Evolutionary conservation across 2,329 filamentous ascomycete genomes (phyloP), one percentile per base, ranked within the genome.

Genomic region (Sarocladium brachiariae): DNA sequence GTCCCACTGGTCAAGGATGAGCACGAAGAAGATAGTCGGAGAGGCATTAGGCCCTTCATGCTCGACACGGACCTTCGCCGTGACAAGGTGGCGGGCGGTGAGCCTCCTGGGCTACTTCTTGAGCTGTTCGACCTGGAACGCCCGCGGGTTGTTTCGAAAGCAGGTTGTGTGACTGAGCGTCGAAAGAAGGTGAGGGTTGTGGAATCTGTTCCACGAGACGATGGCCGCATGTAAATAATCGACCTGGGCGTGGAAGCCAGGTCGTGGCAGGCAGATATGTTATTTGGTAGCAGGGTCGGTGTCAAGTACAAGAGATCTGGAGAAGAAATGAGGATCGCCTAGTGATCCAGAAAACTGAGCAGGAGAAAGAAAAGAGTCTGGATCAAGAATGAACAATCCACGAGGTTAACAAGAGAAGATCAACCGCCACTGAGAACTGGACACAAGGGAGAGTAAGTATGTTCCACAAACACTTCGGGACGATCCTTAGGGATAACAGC

Each of bases 21-120:
- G 14, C 53, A 58, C 2, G 64, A 55, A 11, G 57, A 54, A 25
- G 64, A 64, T 13, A 71, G 56, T 45, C 66, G 58, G 52, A 71
- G 61, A 30, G 67, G 67, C 55, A 70, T 60, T 45, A 70, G 57
- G 25, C 56, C 63, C 50, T 62, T 70, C 69, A 70, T 71, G 52
- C 63, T 69, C 43, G 63, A 63, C 23, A 70, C 68, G 34, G 66
- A 69, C 49, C 65, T 61, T 56, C 62, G 58, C 52, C 59, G 46
- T 4, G 46, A 49, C 19, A 49, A n/a, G 8, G 46, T n/a, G n/a
- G 21, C 21, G 8, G 43, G 43, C 24, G 43, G 43, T 47, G 43
- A 47, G 10, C 27, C 43, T 33, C 25, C 21, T 5, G 43, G 19
- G 25, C 43, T 33, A n/a, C 10, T 33, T 47, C 43, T 47, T 16